Base-by-base conservation (phyloP, 2,329 filamentous ascomycete species). In the Clarireedia sp. region DNA sequence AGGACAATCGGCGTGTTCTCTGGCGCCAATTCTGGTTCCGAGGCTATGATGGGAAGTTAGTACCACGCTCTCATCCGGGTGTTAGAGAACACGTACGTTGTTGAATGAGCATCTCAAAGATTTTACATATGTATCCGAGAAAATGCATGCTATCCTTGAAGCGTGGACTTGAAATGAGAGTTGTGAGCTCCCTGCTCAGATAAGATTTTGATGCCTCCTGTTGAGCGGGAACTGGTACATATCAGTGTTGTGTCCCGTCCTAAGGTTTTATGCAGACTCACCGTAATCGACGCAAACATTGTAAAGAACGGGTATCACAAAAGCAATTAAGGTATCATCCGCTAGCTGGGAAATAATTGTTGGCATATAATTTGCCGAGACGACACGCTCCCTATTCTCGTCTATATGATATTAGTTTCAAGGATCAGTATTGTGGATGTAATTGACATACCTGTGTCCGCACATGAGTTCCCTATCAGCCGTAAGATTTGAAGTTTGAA, bases 271-370 rank as follows among this genome's bases (percentile, higher is more conserved):
- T 36, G 45, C 43, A 17, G 37, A 54, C 74, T 69, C 66, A 84
- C 81, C 79, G 64, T 83, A 85, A 64, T 86, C 82, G 14, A 85
- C 75, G 54, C 81, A 76, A 48, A 83, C 74, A 63, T 86, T 86
- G 67, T 78, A 83, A 3, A 85, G 68, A 7, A 85, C 82, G 0
- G 81, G 79, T 41, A 85, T 75, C 37, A 74, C 73, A 64, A 80
- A 80, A 7, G 82, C 67, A 17, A 83, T 61, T 0, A 69, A 67
- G 48, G 79, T 74, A 38, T 79, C 67, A 55, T 69, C 60, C 14
- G 69, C 60, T 8, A 85, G 67, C 37, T 80, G 72, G 2, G 68
- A 61, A 33, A 80, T 75, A 54, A 86, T 71, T 33, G 71, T 68
- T 3, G 69, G 63, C 12, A 85, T 64, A 23, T 74, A 72, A 47